Conservation (phyloP, 2,329 filamentous ascomycete species). For the Shiraia sp. region DNA sequence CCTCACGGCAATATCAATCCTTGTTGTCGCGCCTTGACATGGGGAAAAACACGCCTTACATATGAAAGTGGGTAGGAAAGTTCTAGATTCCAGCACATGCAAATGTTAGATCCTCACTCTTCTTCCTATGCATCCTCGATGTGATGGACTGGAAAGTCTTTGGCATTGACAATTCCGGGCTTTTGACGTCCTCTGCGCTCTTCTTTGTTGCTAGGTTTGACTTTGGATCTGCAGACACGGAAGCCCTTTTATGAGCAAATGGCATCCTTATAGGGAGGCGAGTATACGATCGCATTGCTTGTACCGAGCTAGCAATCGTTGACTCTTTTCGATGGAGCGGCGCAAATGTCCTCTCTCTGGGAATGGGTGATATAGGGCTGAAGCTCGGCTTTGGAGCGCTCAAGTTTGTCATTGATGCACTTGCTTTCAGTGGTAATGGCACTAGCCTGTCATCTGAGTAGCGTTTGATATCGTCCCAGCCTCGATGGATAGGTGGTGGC, state of each 20-base stretch:
- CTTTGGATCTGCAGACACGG: constrained; percentile 23
- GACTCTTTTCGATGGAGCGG: constrained; percentile 18
- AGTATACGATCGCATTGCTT: constrained; percentile 15
- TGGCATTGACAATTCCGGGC: neutral
- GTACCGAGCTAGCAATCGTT: constrained; percentile 19
- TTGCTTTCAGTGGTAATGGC: constrained; percentile 1
- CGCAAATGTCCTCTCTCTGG: constrained; percentile 23
- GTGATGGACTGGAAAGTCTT: constrained; percentile 1
- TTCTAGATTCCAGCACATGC: constrained; percentile 1
- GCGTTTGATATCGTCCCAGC: constrained; percentile 38
- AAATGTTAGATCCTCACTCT: neutral
- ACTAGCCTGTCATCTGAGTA: constrained; percentile 7
- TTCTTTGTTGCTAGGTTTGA: constrained; percentile 10
- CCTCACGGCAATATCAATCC: no score
- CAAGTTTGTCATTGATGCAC: neutral
- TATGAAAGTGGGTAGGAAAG: neutral
- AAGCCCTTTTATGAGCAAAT: constrained; percentile 13
- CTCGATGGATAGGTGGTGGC: constrained; percentile 15
- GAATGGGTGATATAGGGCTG: constrained; percentile 1
- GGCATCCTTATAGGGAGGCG: constrained; percentile 27
- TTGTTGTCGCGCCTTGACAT: no score
- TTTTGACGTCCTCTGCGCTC: constrained; percentile 6
- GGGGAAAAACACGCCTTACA: no score
- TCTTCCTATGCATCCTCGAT: neutral
- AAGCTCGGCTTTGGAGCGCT: constrained; percentile 10